Percentiles rank a stretch among this genome's conserved stretches.
Evolutionary conservation across 495 filamentous ascomycete genomes (phyloP).

Genomic region (Paragyromitra xinjiangensis): DNA sequence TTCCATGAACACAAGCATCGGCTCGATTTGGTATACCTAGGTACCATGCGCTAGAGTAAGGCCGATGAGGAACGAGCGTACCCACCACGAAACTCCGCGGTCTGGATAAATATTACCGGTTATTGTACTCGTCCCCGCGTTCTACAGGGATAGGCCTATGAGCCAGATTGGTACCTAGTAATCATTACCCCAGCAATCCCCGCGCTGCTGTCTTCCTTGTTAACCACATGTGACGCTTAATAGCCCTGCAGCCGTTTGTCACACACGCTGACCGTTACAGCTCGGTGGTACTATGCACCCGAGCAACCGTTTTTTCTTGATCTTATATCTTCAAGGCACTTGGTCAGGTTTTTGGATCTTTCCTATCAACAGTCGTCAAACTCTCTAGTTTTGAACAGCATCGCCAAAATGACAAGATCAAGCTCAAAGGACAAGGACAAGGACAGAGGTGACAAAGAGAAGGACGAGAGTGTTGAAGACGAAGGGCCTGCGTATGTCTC

Average conservation of each 20-base stretch:
- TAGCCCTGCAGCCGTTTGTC: not conserved
- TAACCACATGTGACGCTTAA: conserved; percentile 14
- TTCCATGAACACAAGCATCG: not conserved
- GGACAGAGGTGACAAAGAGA: conserved; percentile 32
- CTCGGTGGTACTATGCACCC: not conserved
- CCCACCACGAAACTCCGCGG: not conserved
- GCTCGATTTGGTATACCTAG: conserved; percentile 1
- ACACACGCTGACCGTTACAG: conserved; percentile 17
- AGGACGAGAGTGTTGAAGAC: conserved; percentile 41
- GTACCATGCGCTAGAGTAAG: not conserved
- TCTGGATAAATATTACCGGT: conserved; percentile 27
- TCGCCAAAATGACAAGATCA: conserved; percentile 18
- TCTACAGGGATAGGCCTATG: conserved; percentile 18
- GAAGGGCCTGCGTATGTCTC: conserved; percentile 54
- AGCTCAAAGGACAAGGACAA: conserved; percentile 27
- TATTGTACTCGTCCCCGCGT: conserved; percentile 24
- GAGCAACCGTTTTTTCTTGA: not conserved
- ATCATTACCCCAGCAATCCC: conserved; percentile 27
- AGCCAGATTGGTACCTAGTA: not conserved
- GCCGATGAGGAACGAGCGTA: conserved; percentile 10
- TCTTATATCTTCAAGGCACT: conserved; percentile 15
- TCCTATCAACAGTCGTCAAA: too few species aligned
- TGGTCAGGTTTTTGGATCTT: not conserved
- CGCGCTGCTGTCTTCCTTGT: not conserved
- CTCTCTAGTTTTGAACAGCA: too few species aligned